Conservation (phyloP, 306 rosid genomes). For the Sicyos baderoa region DNA sequence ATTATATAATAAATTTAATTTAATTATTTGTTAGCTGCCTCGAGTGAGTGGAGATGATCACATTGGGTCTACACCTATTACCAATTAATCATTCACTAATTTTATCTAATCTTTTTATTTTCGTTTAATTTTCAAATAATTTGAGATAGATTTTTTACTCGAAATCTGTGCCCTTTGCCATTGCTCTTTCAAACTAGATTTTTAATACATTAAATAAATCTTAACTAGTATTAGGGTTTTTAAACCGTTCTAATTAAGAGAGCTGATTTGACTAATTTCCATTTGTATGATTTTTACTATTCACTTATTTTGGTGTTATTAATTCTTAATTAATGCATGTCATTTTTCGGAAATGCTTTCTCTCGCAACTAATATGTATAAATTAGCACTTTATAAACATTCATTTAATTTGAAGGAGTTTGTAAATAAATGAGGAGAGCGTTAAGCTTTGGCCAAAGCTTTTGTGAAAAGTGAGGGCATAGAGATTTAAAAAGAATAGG, state of each 20-base stretch:
- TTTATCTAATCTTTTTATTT: background rate
- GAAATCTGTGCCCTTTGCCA: background rate
- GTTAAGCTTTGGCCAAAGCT: too few species aligned
- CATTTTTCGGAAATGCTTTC: background rate
- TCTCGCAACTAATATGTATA: background rate
- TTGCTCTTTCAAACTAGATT: background rate
- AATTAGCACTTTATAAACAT: background rate
- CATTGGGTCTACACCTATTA: constrained; percentile 8
- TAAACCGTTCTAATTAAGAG: background rate
- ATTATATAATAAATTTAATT: background rate
- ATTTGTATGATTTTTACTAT: background rate
- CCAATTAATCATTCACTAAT: constrained; percentile 8
- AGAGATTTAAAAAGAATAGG: too few species aligned
- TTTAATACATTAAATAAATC: background rate
- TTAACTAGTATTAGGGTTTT: background rate
- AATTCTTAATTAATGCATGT: background rate
- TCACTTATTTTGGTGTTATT: background rate
- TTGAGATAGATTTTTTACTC: background rate
- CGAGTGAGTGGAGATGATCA: constrained; percentile 15
- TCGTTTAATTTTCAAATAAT: background rate
- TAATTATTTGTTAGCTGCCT: constrained; percentile 3
- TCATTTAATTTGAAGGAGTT: background rate
- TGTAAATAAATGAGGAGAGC: background rate
- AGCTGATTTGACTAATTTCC: background rate
- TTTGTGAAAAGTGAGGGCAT: too few species aligned